Base-by-base conservation (phyloP, 2,329 filamentous ascomycete genomes). In the Cordyceps cateniannulata region DNA sequence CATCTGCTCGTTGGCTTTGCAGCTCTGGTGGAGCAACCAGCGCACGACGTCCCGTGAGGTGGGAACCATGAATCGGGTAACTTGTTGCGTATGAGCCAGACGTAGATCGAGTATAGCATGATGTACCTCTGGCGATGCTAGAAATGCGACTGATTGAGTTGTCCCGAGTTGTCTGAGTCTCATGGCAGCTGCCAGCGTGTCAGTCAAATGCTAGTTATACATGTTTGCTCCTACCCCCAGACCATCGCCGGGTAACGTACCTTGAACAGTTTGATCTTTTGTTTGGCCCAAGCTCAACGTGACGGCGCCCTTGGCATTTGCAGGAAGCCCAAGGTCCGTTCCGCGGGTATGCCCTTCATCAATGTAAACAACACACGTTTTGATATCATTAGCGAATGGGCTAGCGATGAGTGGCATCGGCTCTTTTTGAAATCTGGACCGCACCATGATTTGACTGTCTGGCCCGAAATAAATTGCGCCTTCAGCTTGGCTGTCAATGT, bases 11-110 rank as follows among this genome's bases (percentile, higher is more conserved):
- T 84, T 86, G 0, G 72, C 77, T 8, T 73, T 70, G 62, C 86
- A 90, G 0, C 85, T 87, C 59, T 88, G 83, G 49, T 86, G 77
- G 0, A 90, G 74, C 0, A 89, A 76, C 87, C 87, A 89, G 3
- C 69, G 66, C 1, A 88, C 63, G 0, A 71, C 65, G 22, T 70
- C 64, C 0, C 58, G 12, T 1, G 67, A 69, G 0, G 50, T 58
- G 1, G 69, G 32, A 0, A 22, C 50, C 72, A 14, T 12, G 3
- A 12, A 5, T 4, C 3, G 25, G 10, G 22, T 8, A 3, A 4
- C 3, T 8, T 44, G 3, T 5, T 16, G 5, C 3, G 12, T 18
- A 10, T 51, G 35, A 29, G 56, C 47, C 12, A 5, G 2, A 14
- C 60, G 68, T 0, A 79, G 56, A 60, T 85, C 81, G 0, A 81